Base-by-base conservation (phyloP, 805 yeast species). In the Starmerella kuoi region DNA sequence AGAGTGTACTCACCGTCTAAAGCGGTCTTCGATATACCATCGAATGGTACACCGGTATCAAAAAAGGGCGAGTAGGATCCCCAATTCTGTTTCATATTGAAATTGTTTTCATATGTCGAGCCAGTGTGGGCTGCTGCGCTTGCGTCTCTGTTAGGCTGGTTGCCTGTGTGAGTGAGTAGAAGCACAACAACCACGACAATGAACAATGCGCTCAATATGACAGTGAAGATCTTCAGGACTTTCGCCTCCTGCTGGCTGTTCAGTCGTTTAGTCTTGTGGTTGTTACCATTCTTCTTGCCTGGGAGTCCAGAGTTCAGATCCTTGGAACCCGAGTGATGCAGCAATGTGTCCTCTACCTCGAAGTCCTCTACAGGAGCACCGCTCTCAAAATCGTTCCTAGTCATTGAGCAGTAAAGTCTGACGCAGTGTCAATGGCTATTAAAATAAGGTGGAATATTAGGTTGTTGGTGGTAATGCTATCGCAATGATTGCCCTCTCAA, bases 21-120 rank as follows among this genome's bases (percentile, higher is more conserved):
- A 4, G 60, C 58, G 8, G 44, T 48, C n/a, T 46, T 37, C 35
- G 54, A 42, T 11, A 62, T 52, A 5, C 65, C 66, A 8, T 49
- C 54, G 47, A 60, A 63, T 12, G 56, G 51, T 17, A 47, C 46
- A 19, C 66, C 67, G 18, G 58, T 46, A 24, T 59, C 63, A 45
- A 63, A 63, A 46, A 60, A 63, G 12, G 67, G 67, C 31, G 67
- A 61, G 36, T 58, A 53, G 12, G 65, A 46, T 26, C 67, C 67
- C 67, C 67, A 63, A 32, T 63, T 61, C 39, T 62, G 63, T 51
- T 57, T 54, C 60, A 62, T 61, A 50, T 62, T 56, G 52, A 63
- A 63, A 25, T 63, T 64, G 31, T 51, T 44, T 6, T 59, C 56
- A 41, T 51, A 60, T 3, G 49, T 48, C 9, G 52, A 47, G 17